phyloP scores from a whole-genome alignment of 129 eudicot species.

The Flaveria trinervia region DNA sequence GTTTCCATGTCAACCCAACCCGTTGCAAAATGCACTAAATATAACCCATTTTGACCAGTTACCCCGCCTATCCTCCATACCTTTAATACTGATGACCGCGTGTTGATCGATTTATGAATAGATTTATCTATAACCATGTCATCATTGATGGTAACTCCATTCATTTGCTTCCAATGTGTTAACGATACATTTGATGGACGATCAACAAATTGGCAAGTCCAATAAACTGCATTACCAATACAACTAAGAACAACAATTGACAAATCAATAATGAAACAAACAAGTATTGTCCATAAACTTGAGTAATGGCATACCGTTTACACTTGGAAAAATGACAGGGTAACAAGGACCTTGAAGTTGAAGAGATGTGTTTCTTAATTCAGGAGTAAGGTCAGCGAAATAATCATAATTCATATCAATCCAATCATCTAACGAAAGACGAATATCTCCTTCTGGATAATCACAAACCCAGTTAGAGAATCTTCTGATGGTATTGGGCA shows the following conservation, averaged over 20 bases:
- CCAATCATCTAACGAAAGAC: slow-evolving; percentile 69
- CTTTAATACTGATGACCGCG: slow-evolving; percentile 83
- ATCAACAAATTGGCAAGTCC: slow-evolving; percentile 90
- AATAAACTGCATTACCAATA: slow-evolving; percentile 53
- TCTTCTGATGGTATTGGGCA: slow-evolving; percentile 91
- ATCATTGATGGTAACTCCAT: slow-evolving; percentile 64
- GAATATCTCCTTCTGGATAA: slow-evolving; percentile 91
- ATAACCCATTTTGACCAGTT: not conserved
- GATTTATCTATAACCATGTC: slow-evolving; percentile 77
- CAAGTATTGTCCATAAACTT: not conserved
- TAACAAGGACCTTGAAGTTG: slow-evolving; percentile 98
- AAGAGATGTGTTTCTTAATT: slow-evolving; percentile 77
- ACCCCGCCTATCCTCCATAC: slow-evolving; percentile 25
- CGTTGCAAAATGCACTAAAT: not conserved
- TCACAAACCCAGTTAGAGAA: slow-evolving; percentile 91
- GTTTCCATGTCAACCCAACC: not conserved
- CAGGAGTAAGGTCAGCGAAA: slow-evolving; percentile 85
- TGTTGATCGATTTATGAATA: slow-evolving; percentile 67
- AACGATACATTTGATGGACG: slow-evolving; percentile 87
- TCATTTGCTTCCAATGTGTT: slow-evolving; percentile 86
- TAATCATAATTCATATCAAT: slow-evolving; percentile 86
- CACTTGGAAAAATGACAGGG: slow-evolving; percentile 93
- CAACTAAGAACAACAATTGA: not conserved
- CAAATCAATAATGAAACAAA: not conserved
- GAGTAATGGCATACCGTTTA: slow-evolving; percentile 57